Base-by-base conservation (phyloP, 306 rosid species). In the Malus domestica region DNA sequence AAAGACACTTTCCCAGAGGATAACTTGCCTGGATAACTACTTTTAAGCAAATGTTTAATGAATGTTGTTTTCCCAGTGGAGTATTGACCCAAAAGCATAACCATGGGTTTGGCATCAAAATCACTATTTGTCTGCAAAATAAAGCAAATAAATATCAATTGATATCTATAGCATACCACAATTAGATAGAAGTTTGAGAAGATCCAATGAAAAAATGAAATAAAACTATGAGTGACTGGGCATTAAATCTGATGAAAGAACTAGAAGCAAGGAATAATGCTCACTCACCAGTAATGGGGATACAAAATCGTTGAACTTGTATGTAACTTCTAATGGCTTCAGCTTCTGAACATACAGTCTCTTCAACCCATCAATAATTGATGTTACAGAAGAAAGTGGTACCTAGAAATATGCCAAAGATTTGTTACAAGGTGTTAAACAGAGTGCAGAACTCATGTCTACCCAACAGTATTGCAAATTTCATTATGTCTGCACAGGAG, bases 41-140 rank as follows among this genome's bases (percentile, higher is more conserved):
- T 75, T 68, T 78, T 76, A 6, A 95, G 99, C 86, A 95, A 75
- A 88, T 95, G 97, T 76, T 92, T 95, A 65, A 95, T 95, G 76
- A 95, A 95, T 60, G 99, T 95, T 20, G 99, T 95, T 86, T 95
- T 95, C 29, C 99, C 99, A 15, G 99, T 95, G 61, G 98, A 95
- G 83, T 95, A 95, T 63, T 95, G 99, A 81, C 98, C 99, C 96
- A 95, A 85, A 74, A 95, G 98, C 86, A 95, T 84, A 81, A 95
- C 90, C 98, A 95, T 95, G 57, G 99, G 99, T 86, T 92, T 95
- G 63, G 93, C 97, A 85, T 92, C 97, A 71, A 95, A 95, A 87
- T 95, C 99, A 79, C 99, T 92, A 80, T 95, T 90, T 61, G 93
- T 84, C 97, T 95, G 86, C 76, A 88, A 65, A 75, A 51, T 10